phyloP scores from a whole-genome alignment of 2,329 filamentous ascomycete genomes.

The Botrytis cinerea region DNA sequence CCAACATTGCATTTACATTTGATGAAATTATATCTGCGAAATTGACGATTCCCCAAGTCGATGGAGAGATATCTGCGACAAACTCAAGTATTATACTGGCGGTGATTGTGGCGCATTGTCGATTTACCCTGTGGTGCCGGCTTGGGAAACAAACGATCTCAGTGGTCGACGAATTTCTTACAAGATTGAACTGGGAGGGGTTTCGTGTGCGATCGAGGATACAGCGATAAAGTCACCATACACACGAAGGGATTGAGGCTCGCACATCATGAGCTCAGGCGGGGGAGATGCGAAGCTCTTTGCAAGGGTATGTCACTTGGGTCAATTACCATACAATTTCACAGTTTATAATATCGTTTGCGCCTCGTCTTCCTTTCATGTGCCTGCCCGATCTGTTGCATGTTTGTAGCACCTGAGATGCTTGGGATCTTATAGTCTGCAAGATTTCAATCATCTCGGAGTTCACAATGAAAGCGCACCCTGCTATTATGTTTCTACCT shows the following conservation, averaged over 20 bases:
- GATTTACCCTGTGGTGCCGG: conserved; percentile 7
- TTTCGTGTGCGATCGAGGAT: conserved; percentile 26
- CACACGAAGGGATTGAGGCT: conserved; percentile 29
- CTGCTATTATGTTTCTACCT: conserved; percentile 39
- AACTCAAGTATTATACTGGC: conserved; percentile 29
- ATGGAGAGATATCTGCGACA: conserved; percentile 34
- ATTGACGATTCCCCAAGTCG: conserved; percentile 25
- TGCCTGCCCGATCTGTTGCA: conserved; percentile 22
- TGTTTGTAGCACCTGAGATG: conserved; percentile 20
- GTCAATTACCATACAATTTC: neutral
- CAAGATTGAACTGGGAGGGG: conserved; percentile 34
- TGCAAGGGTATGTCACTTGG: conserved; percentile 73
- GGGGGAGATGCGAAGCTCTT: conserved; percentile 99
- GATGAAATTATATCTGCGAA: conserved; percentile 20
- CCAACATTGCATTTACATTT: conserved; percentile 16
- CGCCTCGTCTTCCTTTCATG: conserved; percentile 27
- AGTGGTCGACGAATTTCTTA: conserved; percentile 33
- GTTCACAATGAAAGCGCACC: conserved; percentile 15
- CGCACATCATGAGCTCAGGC: conserved; percentile 46
- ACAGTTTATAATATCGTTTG: conserved; percentile 10
- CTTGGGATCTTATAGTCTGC: neutral
- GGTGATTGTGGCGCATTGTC: conserved; percentile 34
- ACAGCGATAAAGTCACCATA: conserved; percentile 24
- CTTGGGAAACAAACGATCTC: conserved; percentile 30
- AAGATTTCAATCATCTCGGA: conserved; percentile 9